Percentiles rank a stretch among this genome's conserved stretches.
These are phyloP conservation scores for Nemania sp. DNA, from an alignment of 2,329 filamentous ascomycete species.

Conservation along the genomic window DNA sequence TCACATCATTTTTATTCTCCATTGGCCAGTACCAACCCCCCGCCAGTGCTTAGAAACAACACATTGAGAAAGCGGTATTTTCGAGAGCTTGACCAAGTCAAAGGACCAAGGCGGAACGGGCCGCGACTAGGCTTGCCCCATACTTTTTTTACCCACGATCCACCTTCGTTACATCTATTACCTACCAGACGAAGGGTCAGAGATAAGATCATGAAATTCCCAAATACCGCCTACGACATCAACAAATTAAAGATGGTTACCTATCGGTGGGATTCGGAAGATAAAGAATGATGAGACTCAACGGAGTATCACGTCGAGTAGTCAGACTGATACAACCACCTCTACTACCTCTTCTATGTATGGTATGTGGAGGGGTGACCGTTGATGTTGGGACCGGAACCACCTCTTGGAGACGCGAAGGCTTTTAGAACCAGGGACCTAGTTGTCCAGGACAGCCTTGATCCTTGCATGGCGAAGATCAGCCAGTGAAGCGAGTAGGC, in stretches of 20 bases:
- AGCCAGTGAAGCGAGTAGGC: not conserved
- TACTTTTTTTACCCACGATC: not conserved
- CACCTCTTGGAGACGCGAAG: not conserved
- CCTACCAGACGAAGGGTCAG: not conserved
- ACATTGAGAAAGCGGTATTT: not conserved
- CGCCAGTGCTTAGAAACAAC: not conserved
- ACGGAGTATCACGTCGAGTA: not conserved
- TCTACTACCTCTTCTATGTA: not conserved
- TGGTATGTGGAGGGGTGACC: not conserved
- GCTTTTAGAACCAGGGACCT: not conserved
- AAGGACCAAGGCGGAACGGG: slow-evolving; percentile 8
- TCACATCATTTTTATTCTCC: slow-evolving; percentile 9
- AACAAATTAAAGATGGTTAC: not conserved
- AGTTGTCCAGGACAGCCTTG: not conserved
- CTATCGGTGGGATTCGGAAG: slow-evolving; percentile 11
- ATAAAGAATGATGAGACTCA: slow-evolving; percentile 1
- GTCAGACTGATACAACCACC: not conserved
- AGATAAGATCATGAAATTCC: not conserved
- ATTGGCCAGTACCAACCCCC: slow-evolving; percentile 8
- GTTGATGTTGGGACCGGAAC: not conserved
- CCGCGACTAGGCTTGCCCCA: slow-evolving; percentile 3
- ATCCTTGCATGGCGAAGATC: not conserved
- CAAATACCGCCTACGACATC: not conserved
- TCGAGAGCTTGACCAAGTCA: slow-evolving; percentile 7
- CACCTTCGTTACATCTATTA: not conserved